phyloP scores from a whole-genome alignment of 805 yeast species.

The Grigorovia transvaalensis region DNA sequence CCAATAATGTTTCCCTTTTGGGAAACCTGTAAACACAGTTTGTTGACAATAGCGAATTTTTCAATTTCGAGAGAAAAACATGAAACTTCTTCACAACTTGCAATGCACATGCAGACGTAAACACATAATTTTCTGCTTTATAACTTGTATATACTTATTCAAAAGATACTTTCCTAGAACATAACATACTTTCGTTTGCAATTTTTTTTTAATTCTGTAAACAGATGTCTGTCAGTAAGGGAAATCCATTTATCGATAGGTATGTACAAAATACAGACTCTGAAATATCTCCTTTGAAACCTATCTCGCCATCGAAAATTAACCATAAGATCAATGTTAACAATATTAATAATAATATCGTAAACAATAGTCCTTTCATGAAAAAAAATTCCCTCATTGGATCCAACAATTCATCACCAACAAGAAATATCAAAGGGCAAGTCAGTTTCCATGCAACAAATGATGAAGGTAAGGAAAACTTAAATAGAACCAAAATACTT shows the following conservation, averaged over 20 bases:
- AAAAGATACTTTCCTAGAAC: too few species aligned
- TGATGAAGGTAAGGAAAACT: background rate
- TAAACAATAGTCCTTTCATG: background rate
- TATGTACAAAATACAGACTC: conserved; percentile 19
- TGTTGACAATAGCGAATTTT: background rate
- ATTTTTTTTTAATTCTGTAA: background rate
- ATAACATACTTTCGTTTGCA: too few species aligned
- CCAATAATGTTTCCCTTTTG: background rate
- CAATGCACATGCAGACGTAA: background rate
- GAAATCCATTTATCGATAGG: conserved; percentile 18
- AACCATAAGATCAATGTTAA: conserved; percentile 3
- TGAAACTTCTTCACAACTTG: background rate
- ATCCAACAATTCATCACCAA: background rate
- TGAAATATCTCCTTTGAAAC: conserved; percentile 8
- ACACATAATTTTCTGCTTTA: background rate
- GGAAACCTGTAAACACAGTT: conserved; percentile 1
- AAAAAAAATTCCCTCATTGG: background rate
- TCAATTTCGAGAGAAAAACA: background rate
- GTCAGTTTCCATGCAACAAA: background rate
- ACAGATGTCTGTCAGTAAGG: background rate
- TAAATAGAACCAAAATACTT: background rate
- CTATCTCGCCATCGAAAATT: conserved; percentile 17
- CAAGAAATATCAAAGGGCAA: background rate
- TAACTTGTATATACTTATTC: too few species aligned
- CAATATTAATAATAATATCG: background rate